Percentiles rank a stretch among this genome's conserved stretches.
Conservation (phyloP, 2,329 filamentous ascomycete genomes). For the Microcyclosporella mali region DNA sequence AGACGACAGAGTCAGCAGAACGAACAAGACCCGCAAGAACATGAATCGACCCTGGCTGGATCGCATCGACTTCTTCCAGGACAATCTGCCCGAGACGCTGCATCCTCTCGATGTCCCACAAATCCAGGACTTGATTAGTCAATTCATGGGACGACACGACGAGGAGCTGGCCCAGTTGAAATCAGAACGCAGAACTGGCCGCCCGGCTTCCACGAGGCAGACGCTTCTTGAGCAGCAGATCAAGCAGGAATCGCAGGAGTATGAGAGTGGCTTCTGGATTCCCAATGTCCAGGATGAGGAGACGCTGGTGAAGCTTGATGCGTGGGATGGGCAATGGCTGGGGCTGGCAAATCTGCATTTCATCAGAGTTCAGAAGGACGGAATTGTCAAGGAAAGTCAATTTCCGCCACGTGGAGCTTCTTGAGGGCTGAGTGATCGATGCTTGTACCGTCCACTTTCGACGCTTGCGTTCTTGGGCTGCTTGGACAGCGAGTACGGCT, state of each 20-base stretch:
- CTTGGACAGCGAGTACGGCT: no score
- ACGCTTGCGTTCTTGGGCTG: no score
- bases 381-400: slow-evolving; percentile 59
- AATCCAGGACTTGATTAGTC: slow-evolving; percentile 48
- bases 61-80: slow-evolving; percentile 65
- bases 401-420: slow-evolving; percentile 61
- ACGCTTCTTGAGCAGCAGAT: slow-evolving; percentile 69
- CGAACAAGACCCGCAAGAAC: slow-evolving; percentile 63
- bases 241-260: slow-evolving; percentile 68
- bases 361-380: slow-evolving; percentile 63
- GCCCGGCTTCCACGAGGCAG: slow-evolving; percentile 71
- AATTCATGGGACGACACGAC: slow-evolving; percentile 56
- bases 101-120: slow-evolving; percentile 49
- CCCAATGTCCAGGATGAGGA: slow-evolving; percentile 67
- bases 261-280: slow-evolving; percentile 76
- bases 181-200: slow-evolving; percentile 66
- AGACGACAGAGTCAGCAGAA: slow-evolving; percentile 73
- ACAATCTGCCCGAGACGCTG: slow-evolving; percentile 28
- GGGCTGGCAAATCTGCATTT: slow-evolving; percentile 71
- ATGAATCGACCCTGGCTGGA: slow-evolving; percentile 61
- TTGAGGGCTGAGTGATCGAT: slow-evolving; percentile 14
- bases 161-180: slow-evolving; percentile 63
- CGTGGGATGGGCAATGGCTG: slow-evolving; percentile 81
- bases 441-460: no score
- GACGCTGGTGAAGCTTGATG: slow-evolving; percentile 58